Percentiles rank a stretch among this genome's conserved stretches.
phyloP scores from a whole-genome alignment of 202 grass and related monocot species.

The Zizania palustris region DNA sequence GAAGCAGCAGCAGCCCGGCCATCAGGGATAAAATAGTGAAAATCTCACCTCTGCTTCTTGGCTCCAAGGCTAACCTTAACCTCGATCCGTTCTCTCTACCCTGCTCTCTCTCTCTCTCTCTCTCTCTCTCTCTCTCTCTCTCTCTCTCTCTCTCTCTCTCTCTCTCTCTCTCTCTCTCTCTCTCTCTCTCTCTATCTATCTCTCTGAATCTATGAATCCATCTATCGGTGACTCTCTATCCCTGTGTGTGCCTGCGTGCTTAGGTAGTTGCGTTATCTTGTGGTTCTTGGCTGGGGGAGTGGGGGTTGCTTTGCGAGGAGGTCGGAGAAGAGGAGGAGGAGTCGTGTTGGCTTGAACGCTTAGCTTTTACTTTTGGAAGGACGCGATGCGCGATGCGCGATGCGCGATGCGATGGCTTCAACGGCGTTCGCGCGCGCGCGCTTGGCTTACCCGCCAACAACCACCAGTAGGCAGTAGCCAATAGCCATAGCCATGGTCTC shows the following conservation, averaged over 20 bases:
- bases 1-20: slow-evolving; percentile 10
- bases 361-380: slow-evolving; percentile 21
- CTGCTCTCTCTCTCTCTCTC: background rate
- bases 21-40: background rate
- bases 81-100: background rate
- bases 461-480: background rate
- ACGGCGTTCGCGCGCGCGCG: slow-evolving; percentile 18
- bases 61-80: background rate
- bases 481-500: background rate
- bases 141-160: background rate
- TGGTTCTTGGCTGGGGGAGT: slow-evolving; percentile 39
- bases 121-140: background rate
- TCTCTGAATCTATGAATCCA: too few species aligned
- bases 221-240: too few species aligned
- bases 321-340: background rate
- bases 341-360: background rate
- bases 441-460: slow-evolving; percentile 28
- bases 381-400: slow-evolving; percentile 8
- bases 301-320: background rate
- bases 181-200: background rate
- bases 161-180: background rate
- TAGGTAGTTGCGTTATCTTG: slow-evolving; percentile 38
- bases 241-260: background rate
- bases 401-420: background rate
- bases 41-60: slow-evolving; percentile 39